Evolutionary conservation across 1,284 basidiomycete genomes (phyloP).

Genomic region (Ustanciosporium gigantosporum): DNA sequence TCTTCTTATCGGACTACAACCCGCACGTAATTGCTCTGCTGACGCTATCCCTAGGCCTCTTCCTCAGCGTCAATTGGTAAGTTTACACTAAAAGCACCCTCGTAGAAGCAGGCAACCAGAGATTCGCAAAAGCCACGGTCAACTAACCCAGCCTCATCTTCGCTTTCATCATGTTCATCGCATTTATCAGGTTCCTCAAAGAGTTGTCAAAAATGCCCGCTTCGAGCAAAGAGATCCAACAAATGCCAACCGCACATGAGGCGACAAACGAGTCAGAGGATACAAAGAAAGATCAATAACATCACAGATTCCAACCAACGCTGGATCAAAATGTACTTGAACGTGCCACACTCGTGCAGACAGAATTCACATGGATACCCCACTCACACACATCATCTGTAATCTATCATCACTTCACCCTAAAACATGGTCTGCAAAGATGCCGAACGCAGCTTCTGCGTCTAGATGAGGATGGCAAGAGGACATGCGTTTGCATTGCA

Average conservation of each 20-base stretch:
- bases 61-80: conserved; percentile 61
- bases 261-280: neutral
- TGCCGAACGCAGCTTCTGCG: too few relatives aligned
- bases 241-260: conserved; percentile 26
- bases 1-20: conserved; percentile 58
- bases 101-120: too few relatives aligned
- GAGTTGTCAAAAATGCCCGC: conserved; percentile 44
- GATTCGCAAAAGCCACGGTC: too few relatives aligned
- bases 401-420: too few relatives aligned
- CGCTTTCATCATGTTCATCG: conserved; percentile 1
- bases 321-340: too few relatives aligned
- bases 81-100: conserved; percentile 8
- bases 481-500: too few relatives aligned
- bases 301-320: too few relatives aligned
- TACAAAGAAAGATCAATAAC: conserved; percentile 13
- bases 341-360: too few relatives aligned
- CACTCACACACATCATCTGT: too few relatives aligned
- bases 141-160: neutral
- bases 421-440: too few relatives aligned
- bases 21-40: conserved; percentile 60
- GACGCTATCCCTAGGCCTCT: conserved; percentile 56
- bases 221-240: conserved; percentile 31
- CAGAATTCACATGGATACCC: too few relatives aligned
- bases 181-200: conserved; percentile 36
- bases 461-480: too few relatives aligned